Base-by-base conservation (phyloP, 306 rosid genomes). In the Citrullus mucosospermus region DNA sequence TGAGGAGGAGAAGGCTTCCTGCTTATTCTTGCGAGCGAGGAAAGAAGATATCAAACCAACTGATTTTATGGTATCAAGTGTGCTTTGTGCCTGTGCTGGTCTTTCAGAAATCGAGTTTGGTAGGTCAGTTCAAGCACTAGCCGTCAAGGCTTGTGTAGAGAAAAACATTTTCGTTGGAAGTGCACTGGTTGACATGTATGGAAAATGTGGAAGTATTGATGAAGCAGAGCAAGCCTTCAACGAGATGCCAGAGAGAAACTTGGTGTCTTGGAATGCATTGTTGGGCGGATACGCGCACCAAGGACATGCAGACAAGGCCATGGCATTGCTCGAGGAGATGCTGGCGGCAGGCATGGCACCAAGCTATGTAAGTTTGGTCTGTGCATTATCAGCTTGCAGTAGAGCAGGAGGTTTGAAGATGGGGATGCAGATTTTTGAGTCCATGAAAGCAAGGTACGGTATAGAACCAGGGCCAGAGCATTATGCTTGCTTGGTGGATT, bases 141-240 rank as follows among this genome's bases (percentile, higher is more conserved):
- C 94, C 5, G 85, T 88, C 75, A 91, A 84, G 82, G 88, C 86
- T 3, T 87, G 97, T 65, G 89, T 90, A 13, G 96, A 86, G n/a
- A 88, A 82, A 50, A 90, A 90, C 78, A 77, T 93, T 56, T 91
- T 91, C 77, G 93, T 93, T 71, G 96, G 92, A 69, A 91, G 97
- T 80, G 88, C 96, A 62, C 88, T 93, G 50, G 93, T 93, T 32
- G 97, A 93, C 85, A 81, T 93, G 90, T 91, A 91, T 85, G 98
- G 98, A 60, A 93, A 91, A 86, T 91, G 97, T 82, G 98, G 97
- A 78, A 87, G 87, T 65, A 80, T 89, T 61, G 79, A 82, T 80
- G 86, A 85, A n/a, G 92, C 97, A 0, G 87, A 87, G 80, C 85
- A 9, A 43, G 96, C 84, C 78, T 92, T 87, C 15, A 57, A 78